Evolutionary conservation across 2,329 filamentous ascomycete genomes (phyloP).

Genomic region (Pseudocercospora fijiensis): DNA sequence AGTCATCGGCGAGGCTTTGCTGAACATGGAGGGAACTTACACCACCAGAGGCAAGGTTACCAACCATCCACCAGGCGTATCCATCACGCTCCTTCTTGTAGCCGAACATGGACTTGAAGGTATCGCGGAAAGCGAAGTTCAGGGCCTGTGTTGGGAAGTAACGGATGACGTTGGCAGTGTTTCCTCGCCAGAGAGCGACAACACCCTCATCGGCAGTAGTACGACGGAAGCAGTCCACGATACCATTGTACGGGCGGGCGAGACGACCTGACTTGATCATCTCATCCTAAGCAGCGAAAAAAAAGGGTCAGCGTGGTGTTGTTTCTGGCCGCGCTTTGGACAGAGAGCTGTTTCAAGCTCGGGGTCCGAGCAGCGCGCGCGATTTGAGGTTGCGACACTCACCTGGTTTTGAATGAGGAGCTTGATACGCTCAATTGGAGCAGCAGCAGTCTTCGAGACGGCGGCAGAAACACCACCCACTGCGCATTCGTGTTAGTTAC

Average conservation of each 20-base stretch:
- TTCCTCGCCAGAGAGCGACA: conserved; percentile 96
- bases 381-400: conserved; percentile 46
- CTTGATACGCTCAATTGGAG: conserved; percentile 99
- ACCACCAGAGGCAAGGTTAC: conserved; percentile 99
- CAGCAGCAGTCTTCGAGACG: conserved; percentile 99
- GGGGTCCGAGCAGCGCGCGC: neutral
- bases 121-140: conserved; percentile 99
- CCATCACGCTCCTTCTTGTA: conserved; percentile 99
- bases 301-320: conserved; percentile 3
- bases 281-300: conserved; percentile 74
- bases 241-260: conserved; percentile 93
- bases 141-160: conserved; percentile 99
- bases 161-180: conserved; percentile 99
- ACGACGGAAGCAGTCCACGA: conserved; percentile 91
- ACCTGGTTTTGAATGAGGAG: conserved; percentile 99
- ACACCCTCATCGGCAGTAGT: conserved; percentile 89
- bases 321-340: neutral
- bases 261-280: conserved; percentile 99
- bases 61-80: conserved; percentile 97
- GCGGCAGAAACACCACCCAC: conserved; percentile 99
- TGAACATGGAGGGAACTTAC: conserved; percentile 56
- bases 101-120: conserved; percentile 99
- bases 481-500: conserved; percentile 54
- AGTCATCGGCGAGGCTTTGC: conserved; percentile 2
- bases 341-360: neutral